These are phyloP conservation scores for Mycena vitilis DNA, from an alignment of 768 basidiomycete species.

Conservation along the genomic window DNA sequence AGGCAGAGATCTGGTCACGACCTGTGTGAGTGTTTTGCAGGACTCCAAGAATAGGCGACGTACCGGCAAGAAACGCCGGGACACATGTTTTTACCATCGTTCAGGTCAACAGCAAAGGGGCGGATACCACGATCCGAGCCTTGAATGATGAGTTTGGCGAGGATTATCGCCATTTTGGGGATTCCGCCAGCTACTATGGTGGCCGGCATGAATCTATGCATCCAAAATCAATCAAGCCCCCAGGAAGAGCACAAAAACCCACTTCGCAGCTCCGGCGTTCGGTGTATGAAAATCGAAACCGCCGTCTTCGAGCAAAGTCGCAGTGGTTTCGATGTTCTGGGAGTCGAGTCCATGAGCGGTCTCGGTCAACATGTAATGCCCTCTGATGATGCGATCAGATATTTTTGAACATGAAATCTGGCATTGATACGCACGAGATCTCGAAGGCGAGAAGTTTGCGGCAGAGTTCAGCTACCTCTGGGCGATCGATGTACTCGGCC, in stretches of 20 bases:
- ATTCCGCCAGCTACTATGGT: slow-evolving; percentile 40
- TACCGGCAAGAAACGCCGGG: slow-evolving; percentile 42
- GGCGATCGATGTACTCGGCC: slow-evolving; percentile 38
- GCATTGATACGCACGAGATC: slow-evolving; percentile 34
- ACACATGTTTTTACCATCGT: slow-evolving; percentile 43
- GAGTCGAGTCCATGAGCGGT: slow-evolving; percentile 45
- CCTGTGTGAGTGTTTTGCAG: not conserved
- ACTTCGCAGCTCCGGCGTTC: slow-evolving; percentile 41
- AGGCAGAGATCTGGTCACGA: no score
- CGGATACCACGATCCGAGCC: slow-evolving; percentile 37
- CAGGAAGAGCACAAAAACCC: not conserved
- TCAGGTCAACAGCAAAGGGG: slow-evolving; percentile 42
- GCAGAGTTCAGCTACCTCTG: slow-evolving; percentile 39
- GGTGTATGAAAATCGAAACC: slow-evolving; percentile 43
- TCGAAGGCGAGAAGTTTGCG: slow-evolving; percentile 42
- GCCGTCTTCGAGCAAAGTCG: slow-evolving; percentile 38
- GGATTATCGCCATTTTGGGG: slow-evolving; percentile 44
- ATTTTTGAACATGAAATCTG: not conserved
- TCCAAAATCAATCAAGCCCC: not conserved
- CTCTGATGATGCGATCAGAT: slow-evolving; percentile 29
- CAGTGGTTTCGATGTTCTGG: slow-evolving; percentile 42
- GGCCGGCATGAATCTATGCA: slow-evolving; percentile 46
- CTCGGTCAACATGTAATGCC: slow-evolving; percentile 45
- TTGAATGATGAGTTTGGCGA: slow-evolving; percentile 42
- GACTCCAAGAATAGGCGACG: slow-evolving; percentile 24